A percentile compares a stretch with the other conserved stretches of the same genome.
phyloP scores from a whole-genome alignment of 1,139 yeast genomes.

The Yamadazyma dushanensis region DNA sequence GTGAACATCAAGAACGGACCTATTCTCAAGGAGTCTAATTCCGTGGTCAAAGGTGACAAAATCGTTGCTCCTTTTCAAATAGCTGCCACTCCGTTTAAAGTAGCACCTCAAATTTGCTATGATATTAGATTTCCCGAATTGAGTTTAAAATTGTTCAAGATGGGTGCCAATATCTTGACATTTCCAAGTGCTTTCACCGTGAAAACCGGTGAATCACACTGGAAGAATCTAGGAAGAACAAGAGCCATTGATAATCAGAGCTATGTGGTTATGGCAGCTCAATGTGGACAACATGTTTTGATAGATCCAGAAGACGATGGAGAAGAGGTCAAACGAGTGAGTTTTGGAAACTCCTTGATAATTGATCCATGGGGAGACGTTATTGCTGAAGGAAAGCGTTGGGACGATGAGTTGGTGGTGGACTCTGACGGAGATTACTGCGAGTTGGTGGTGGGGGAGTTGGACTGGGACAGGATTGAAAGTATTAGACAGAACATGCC shows the following conservation, averaged over 20 bases:
- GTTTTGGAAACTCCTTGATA: conserved; percentile 85
- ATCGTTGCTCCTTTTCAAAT: conserved; percentile 54
- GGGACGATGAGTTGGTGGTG: conserved; percentile 25
- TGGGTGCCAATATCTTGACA: conserved; percentile 77
- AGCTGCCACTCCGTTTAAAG: conserved; percentile 38
- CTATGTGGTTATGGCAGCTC: conserved; percentile 90
- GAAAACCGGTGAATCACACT: conserved; percentile 88
- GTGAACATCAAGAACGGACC: conserved; percentile 79
- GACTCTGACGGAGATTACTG: conserved; percentile 51
- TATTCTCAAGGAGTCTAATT: conserved; percentile 68
- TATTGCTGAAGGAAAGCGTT: conserved; percentile 53
- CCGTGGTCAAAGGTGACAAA: conserved; percentile 76
- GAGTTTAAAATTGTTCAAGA: conserved; percentile 58
- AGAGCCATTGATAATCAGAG: conserved; percentile 88
- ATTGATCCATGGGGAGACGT: conserved; percentile 92
- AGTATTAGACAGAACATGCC: conserved; percentile 70
- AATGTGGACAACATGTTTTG: conserved; percentile 69
- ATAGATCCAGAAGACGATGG: conserved; percentile 31
- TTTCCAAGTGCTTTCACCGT: conserved; percentile 93
- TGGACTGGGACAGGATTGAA: conserved; percentile 53
- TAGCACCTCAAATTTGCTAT: conserved; percentile 81
- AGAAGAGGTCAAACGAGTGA: conserved; percentile 38
- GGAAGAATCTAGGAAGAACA: conserved; percentile 77
- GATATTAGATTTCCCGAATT: conserved; percentile 89
- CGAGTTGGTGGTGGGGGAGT: conserved; percentile 65